Percentiles rank a stretch among this genome's conserved stretches.
Conservation (phyloP, 2,329 filamentous ascomycete species). For the Exophiala spinifera region DNA sequence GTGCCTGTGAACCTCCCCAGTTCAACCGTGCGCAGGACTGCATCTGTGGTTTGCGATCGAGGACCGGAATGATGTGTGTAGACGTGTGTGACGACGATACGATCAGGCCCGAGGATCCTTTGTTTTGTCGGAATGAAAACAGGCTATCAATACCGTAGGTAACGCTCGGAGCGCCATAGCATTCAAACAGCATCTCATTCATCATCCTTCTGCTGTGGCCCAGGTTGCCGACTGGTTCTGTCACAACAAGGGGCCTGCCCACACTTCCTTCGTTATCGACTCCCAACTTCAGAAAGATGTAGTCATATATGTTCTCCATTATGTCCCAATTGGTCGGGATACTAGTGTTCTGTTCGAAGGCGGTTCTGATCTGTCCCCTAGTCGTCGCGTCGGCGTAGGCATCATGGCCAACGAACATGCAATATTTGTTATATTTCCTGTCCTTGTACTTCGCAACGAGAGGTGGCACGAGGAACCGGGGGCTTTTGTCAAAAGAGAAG, state of each 20-base stretch:
- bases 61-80: conserved; percentile 90
- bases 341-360: conserved; percentile 86
- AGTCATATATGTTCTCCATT: conserved; percentile 91
- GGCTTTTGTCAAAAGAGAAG: conserved; percentile 88
- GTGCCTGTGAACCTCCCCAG: conserved; percentile 87
- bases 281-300: conserved; percentile 89
- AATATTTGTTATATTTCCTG: conserved; percentile 85
- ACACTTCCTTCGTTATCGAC: conserved; percentile 72
- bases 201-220: conserved; percentile 88
- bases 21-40: conserved; percentile 84
- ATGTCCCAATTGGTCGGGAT: conserved; percentile 97
- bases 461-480: conserved; percentile 76
- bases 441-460: conserved; percentile 95
- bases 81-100: conserved; percentile 90
- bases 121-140: conserved; percentile 92
- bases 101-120: conserved; percentile 80
- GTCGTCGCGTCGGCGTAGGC: conserved; percentile 94
- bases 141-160: conserved; percentile 95
- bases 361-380: conserved; percentile 81
- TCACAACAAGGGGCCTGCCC: conserved; percentile 88
- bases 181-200: conserved; percentile 96
- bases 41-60: conserved; percentile 79
- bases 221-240: conserved; percentile 88
- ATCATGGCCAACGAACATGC: conserved; percentile 87
- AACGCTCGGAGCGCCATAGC: conserved; percentile 83